Base-by-base conservation (phyloP, 1,284 basidiomycete genomes). In the Austropuccinia psidii region DNA sequence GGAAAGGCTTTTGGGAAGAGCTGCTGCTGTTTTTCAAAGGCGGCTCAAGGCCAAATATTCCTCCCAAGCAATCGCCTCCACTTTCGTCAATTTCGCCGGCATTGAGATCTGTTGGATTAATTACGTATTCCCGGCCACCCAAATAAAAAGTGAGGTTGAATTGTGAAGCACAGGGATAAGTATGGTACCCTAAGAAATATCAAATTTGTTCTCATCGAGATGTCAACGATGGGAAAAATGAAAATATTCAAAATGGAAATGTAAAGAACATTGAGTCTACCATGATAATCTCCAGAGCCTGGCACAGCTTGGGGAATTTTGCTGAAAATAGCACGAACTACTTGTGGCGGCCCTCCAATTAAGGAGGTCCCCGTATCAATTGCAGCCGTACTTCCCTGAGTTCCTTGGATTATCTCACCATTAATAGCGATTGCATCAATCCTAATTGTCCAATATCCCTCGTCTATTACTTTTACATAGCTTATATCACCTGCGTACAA, bases 301-400 rank as follows among this genome's bases (percentile, higher is more conserved):
- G 76, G 69, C 15, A 75, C 76, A 5, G 80, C 74, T 64, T 76
- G 76, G 15, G 77, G 75, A 60, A 81, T 79, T 67, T 75, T 76
- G 17, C 55, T 50, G 74, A 80, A 80, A 66, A 81, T 74, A 29
- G 75, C 67, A 1, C 69, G 47, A 21, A 81, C 78, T 19, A 77
- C 58, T 1, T 52, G 41, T 29, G 74, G 33, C 4, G 79, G 79
- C 8, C 78, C 81, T 33, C 79, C 81, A 55, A 82, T 80, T n/a
- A 82, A 75, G 15, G 81, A 82, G 11, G 82, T 82, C n/a, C 82
- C 82, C 6, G 81, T 81, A 76, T 82, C 82, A 72, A 83, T 80
- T 60, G 80, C 79, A 21, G 81, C 81, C 47, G 77, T 72, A 9
- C 73, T 73, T 49, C 72, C 47, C 19, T 77, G 76, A 11, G 79